A percentile compares a stretch with the other conserved stretches of the same genome.
Conservation (phyloP, 2,329 filamentous ascomycete species). For the Dactylonectria macrodidyma region DNA sequence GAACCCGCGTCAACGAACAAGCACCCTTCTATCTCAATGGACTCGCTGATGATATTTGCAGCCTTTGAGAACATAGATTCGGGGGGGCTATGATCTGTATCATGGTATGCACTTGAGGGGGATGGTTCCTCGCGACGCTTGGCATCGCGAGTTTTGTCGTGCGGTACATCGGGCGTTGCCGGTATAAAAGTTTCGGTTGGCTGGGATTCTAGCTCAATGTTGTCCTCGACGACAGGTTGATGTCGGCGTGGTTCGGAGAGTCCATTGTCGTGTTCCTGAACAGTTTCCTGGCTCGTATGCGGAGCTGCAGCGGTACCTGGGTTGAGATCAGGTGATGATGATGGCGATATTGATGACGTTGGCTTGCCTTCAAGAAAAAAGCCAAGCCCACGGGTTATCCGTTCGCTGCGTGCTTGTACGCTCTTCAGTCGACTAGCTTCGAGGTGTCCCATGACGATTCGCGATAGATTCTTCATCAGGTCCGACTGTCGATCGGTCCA, state of each 20-base stretch:
- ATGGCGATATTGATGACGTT: conserved; percentile 44
- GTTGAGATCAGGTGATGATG: conserved; percentile 41
- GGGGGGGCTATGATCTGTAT: conserved; percentile 14
- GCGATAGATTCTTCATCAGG: conserved; percentile 47
- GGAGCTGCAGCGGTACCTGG: conserved; percentile 25
- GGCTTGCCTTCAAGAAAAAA: conserved; percentile 54
- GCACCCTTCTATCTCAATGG: conserved; percentile 58
- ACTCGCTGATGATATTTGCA: conserved; percentile 59
- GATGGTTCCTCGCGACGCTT: not conserved
- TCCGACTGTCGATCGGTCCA: conserved; percentile 49
- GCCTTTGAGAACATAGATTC: conserved; percentile 58
- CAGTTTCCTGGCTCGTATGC: conserved; percentile 33
- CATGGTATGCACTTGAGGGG: not conserved
- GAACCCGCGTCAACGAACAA: conserved; percentile 51
- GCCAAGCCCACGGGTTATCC: conserved; percentile 55
- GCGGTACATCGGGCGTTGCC: not conserved
- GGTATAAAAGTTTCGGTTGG: not conserved
- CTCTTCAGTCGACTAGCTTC: conserved; percentile 49
- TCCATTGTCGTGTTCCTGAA: not conserved
- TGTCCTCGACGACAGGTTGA: not conserved
- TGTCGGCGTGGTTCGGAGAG: not conserved
- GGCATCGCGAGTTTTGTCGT: not conserved
- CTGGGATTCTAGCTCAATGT: not conserved
- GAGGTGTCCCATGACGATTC: conserved; percentile 55
- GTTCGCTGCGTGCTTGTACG: conserved; percentile 50